Conservation (phyloP, 495 filamentous ascomycete genomes). For the Penicillium silybi region DNA sequence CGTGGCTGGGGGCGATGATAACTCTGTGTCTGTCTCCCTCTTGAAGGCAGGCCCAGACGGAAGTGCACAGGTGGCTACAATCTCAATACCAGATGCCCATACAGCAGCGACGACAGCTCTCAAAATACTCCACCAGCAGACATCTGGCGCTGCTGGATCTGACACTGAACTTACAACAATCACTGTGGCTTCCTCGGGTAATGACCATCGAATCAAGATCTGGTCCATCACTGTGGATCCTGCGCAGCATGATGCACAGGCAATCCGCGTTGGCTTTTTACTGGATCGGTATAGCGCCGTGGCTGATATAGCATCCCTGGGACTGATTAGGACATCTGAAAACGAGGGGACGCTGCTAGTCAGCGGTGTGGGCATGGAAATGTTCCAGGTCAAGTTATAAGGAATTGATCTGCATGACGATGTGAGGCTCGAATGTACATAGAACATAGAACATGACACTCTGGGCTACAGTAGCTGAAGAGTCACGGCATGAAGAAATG, state of each 20-base stretch:
- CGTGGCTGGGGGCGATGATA: constrained; percentile 81
- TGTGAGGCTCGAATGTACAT: constrained; percentile 14
- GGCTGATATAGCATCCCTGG: constrained; percentile 57
- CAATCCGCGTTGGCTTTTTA: constrained; percentile 40
- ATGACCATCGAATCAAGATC: constrained; percentile 76
- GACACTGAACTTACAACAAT: constrained; percentile 8
- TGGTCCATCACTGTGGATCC: constrained; percentile 56
- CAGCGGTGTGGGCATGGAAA: constrained; percentile 56
- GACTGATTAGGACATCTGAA: constrained; percentile 21
- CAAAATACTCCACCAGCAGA: constrained; percentile 34
- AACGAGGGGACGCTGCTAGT: constrained; percentile 36
- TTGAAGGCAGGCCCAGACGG: constrained; percentile 20
- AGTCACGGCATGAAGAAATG: not conserved
- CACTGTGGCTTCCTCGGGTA: constrained; percentile 61
- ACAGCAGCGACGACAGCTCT: constrained; percentile 73
- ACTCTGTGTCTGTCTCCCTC: constrained; percentile 61
- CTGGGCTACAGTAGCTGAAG: not conserved
- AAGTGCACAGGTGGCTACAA: constrained; percentile 31
- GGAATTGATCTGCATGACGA: constrained; percentile 10
- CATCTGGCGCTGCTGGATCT: not conserved
- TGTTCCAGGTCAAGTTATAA: constrained; percentile 23
- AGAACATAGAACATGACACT: not conserved
- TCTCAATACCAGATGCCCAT: constrained; percentile 69
- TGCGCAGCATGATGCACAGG: constrained; percentile 23
- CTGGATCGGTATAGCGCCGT: constrained; percentile 56